phyloP scores from a whole-genome alignment of 2,329 filamentous ascomycete species.

The Alternaria triticina region DNA sequence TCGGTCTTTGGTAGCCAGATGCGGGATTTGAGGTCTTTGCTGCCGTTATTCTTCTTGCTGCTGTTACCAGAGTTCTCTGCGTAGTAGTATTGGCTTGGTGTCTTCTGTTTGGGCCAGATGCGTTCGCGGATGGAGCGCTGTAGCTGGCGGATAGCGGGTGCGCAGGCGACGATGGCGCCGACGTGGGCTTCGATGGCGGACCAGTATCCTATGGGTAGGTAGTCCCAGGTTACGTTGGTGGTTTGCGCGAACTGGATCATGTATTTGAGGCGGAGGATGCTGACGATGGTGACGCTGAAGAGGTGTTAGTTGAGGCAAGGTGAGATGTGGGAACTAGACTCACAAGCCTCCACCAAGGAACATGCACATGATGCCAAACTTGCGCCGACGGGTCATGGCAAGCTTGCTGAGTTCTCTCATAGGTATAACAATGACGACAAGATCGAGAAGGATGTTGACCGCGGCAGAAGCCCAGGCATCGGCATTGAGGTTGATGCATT shows the following conservation, averaged over 20 bases:
- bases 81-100: neutral
- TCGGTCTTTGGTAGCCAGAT: neutral
- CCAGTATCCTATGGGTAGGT: slow-evolving; percentile 37
- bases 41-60: neutral
- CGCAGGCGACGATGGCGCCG: slow-evolving; percentile 34
- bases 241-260: slow-evolving; percentile 53
- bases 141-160: slow-evolving; percentile 17
- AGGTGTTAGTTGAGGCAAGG: neutral
- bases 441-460: slow-evolving; percentile 41
- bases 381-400: slow-evolving; percentile 36
- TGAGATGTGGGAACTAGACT: slow-evolving; percentile 12
- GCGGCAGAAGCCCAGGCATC: slow-evolving; percentile 38
- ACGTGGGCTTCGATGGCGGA: slow-evolving; percentile 35
- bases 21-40: neutral
- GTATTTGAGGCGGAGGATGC: slow-evolving; percentile 51
- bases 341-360: slow-evolving; percentile 50
- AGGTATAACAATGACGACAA: slow-evolving; percentile 40
- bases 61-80: neutral
- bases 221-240: slow-evolving; percentile 49
- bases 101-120: neutral
- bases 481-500: slow-evolving; percentile 32
- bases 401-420: slow-evolving; percentile 39
- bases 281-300: slow-evolving; percentile 53
- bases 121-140: slow-evolving; percentile 13
- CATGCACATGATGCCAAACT: slow-evolving; percentile 47